Evolutionary conservation across 306 rosid species (phyloP).

Genomic region (Arachis hypogaea): DNA sequence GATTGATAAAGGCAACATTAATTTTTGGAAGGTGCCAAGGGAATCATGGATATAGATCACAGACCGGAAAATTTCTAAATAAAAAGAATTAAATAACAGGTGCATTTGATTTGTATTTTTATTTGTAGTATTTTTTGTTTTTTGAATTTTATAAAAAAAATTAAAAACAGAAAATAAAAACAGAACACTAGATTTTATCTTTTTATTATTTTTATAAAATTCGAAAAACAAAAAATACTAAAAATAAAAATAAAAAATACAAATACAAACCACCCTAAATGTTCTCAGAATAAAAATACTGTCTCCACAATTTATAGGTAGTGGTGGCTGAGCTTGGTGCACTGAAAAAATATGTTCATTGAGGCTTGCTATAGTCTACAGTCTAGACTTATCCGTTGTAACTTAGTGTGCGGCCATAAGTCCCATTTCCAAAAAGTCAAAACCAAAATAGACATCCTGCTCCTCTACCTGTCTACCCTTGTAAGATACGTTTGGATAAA

Average conservation of each 20-base stretch:
- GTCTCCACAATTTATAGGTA: too few species aligned
- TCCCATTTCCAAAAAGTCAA: constrained; percentile 18
- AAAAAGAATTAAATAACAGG: background rate
- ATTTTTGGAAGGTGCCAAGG: background rate
- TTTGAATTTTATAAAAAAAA: too few species aligned
- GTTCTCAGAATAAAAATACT: too few species aligned
- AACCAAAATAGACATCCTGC: background rate
- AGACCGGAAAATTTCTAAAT: background rate
- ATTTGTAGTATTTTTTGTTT: too few species aligned
- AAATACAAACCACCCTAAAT: too few species aligned
- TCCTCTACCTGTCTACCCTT: background rate
- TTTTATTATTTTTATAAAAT: too few species aligned
- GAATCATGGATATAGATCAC: background rate
- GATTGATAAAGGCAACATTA: background rate
- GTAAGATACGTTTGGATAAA: background rate
- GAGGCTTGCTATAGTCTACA: background rate
- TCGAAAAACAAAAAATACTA: too few species aligned
- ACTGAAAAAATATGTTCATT: background rate
- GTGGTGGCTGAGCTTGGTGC: too few species aligned
- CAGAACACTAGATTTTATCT: too few species aligned
- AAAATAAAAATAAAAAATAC: too few species aligned
- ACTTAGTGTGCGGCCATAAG: background rate
- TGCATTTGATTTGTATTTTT: too few species aligned
- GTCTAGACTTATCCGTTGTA: background rate
- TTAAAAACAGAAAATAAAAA: too few species aligned